Conservation (phyloP, 164 flowering plant genomes). For the Stephania cephalantha region DNA sequence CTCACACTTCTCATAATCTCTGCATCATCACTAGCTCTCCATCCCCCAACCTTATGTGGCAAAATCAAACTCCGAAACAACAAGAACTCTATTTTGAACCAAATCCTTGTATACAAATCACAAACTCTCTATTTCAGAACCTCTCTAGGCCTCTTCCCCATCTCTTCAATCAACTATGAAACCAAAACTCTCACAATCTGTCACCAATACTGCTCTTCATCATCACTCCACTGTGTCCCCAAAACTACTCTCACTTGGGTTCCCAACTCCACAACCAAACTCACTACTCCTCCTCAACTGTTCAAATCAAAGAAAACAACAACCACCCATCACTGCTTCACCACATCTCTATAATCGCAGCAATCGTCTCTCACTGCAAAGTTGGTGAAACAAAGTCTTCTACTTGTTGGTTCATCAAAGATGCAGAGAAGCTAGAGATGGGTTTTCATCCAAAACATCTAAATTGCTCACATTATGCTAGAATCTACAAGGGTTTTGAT, state of each 20-base stretch:
- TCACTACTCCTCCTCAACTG: constrained; percentile 57
- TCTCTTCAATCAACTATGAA: constrained; percentile 39
- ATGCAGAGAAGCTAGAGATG: constrained; percentile 26
- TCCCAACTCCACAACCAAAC: constrained; percentile 38
- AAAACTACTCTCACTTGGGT: constrained; percentile 38
- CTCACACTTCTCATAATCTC: constrained; percentile 14
- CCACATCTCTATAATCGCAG: constrained; percentile 26
- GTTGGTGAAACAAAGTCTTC: constrained; percentile 1
- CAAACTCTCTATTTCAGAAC: constrained; percentile 49
- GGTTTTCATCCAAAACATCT: constrained; percentile 45
- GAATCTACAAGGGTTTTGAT: constrained; percentile 21
- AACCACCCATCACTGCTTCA: constrained; percentile 12
- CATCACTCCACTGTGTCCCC: constrained; percentile 36
- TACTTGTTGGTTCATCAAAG: constrained; percentile 36
- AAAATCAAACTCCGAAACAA: constrained; percentile 25
- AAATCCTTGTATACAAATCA: constrained; percentile 41
- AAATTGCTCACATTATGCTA: too few species aligned
- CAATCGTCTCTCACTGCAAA: constrained; percentile 17
- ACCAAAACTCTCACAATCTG: constrained; percentile 34
- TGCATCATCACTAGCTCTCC: constrained; percentile 12
- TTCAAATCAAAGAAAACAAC: constrained; percentile 13
- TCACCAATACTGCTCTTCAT: constrained; percentile 34
- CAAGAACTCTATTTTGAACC: constrained; percentile 12
- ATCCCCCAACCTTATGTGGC: constrained; percentile 26
- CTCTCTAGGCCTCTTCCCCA: constrained; percentile 43